These are phyloP conservation scores for Plasmodium malariae DNA, from an alignment of 169 alveolate species.

Conservation along the genomic window DNA sequence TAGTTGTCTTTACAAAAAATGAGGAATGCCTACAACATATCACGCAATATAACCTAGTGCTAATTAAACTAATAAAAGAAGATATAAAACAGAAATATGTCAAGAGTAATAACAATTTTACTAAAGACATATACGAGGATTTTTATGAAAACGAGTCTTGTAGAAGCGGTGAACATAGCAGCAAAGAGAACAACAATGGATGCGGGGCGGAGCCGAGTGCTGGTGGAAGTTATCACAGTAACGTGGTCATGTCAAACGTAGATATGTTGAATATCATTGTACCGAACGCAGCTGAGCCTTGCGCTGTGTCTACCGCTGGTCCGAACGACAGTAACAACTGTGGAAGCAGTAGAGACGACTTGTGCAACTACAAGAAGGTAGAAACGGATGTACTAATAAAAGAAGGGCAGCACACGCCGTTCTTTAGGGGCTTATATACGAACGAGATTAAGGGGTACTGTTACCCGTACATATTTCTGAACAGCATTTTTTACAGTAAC, in stretches of 20 bases:
- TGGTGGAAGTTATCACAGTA: too few species aligned
- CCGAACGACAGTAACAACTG: too few species aligned
- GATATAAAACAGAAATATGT: background rate
- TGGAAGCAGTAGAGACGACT: slow-evolving; percentile 18
- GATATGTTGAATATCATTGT: too few species aligned
- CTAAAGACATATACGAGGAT: too few species aligned
- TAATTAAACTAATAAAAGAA: slow-evolving; percentile 44
- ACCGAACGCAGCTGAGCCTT: too few species aligned
- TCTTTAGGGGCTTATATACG: slow-evolving; percentile 64
- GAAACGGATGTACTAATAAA: slow-evolving; percentile 28
- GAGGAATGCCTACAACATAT: slow-evolving; percentile 48
- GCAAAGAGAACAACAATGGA: too few species aligned
- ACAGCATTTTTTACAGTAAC: slow-evolving; percentile 64
- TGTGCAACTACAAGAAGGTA: slow-evolving; percentile 24
- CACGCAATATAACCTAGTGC: slow-evolving; percentile 45
- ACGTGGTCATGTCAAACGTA: too few species aligned
- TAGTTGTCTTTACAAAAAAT: slow-evolving; percentile 20
- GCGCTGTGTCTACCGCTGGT: too few species aligned
- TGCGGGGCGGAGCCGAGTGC: too few species aligned
- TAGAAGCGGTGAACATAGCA: too few species aligned
- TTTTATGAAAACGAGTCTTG: too few species aligned
- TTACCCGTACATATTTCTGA: slow-evolving; percentile 65
- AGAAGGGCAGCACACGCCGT: slow-evolving; percentile 38
- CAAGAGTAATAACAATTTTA: background rate
- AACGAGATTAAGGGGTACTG: slow-evolving; percentile 69